These are phyloP conservation scores for Buddleja alternifolia DNA, from an alignment of 257 asterid species.

Conservation along the genomic window DNA sequence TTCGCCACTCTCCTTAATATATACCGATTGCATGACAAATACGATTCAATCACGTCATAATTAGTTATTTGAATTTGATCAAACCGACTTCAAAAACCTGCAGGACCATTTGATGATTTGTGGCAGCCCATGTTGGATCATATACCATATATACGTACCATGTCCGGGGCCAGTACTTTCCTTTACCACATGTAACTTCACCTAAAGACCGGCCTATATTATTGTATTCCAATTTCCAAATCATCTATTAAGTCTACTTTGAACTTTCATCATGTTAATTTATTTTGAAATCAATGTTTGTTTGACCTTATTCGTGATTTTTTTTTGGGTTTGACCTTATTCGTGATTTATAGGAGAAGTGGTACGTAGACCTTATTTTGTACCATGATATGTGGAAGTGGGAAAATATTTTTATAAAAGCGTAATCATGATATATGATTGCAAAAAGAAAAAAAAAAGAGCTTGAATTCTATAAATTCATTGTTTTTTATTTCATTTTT, in stretches of 20 bases:
- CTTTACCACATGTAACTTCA: neutral
- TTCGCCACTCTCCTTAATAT: no score
- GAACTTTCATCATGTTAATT: neutral
- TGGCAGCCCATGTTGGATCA: no score
- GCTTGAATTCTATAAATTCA: neutral
- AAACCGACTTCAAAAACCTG: no score
- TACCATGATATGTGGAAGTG: slow-evolving; percentile 27
- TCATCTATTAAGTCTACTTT: neutral
- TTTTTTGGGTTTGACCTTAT: no score
- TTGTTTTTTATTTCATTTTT: no score
- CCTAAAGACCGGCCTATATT: slow-evolving; percentile 5
- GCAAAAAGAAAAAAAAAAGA: neutral
- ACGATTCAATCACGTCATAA: no score
- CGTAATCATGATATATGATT: neutral
- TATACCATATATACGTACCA: no score
- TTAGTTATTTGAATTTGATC: no score
- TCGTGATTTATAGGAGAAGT: neutral
- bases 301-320: slow-evolving; percentile 8
- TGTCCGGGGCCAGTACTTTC: neutral
- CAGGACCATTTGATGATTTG: no score
- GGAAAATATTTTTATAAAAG: neutral
- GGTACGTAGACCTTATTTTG: slow-evolving; percentile 22
- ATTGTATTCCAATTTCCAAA: neutral
- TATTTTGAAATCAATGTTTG: slow-evolving; percentile 7
- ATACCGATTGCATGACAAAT: no score